Evolutionary conservation across 1,139 yeast species (phyloP).

Genomic region (Hyphopichia wangnamkhiaoensis): DNA sequence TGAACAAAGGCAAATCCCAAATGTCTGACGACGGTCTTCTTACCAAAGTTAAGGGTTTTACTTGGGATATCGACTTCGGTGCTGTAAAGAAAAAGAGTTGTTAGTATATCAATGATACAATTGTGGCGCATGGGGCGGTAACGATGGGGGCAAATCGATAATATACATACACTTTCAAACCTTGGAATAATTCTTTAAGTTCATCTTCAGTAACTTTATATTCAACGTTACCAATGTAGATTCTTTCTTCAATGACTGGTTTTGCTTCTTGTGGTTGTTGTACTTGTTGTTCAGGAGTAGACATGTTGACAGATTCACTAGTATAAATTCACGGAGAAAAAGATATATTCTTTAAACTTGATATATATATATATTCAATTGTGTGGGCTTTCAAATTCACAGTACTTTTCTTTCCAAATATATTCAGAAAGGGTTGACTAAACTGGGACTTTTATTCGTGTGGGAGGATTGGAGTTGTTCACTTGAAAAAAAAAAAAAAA

Average conservation of each 20-base stretch:
- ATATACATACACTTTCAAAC: conserved; percentile 35
- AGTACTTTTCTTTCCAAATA: background rate
- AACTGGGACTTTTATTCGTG: no score
- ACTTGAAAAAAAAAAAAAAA: background rate
- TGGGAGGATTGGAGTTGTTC: background rate
- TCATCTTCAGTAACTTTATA: conserved; percentile 56
- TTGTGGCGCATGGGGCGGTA: background rate
- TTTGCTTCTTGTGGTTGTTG: conserved; percentile 17
- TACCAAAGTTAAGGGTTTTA: conserved; percentile 34
- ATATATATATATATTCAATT: no score
- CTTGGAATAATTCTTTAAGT: conserved; percentile 42
- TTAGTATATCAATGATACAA: conserved; percentile 8
- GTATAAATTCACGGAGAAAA: background rate
- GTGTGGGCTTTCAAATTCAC: conserved; percentile 2
- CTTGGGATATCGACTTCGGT: conserved; percentile 44
- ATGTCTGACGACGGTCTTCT: conserved; percentile 35
- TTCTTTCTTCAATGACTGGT: conserved; percentile 43
- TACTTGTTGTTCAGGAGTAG: conserved; percentile 15
- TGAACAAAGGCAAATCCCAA: conserved; percentile 60
- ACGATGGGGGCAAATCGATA: background rate
- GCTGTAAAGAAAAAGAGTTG: conserved; percentile 10
- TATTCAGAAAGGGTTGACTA: background rate
- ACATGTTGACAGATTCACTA: conserved; percentile 12
- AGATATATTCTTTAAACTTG: background rate
- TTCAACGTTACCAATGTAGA: conserved; percentile 55